Percentiles rank a stretch among this genome's conserved stretches.
Evolutionary conservation across 2,329 filamentous ascomycete species (phyloP).

Genomic region (Septoria linicola): DNA sequence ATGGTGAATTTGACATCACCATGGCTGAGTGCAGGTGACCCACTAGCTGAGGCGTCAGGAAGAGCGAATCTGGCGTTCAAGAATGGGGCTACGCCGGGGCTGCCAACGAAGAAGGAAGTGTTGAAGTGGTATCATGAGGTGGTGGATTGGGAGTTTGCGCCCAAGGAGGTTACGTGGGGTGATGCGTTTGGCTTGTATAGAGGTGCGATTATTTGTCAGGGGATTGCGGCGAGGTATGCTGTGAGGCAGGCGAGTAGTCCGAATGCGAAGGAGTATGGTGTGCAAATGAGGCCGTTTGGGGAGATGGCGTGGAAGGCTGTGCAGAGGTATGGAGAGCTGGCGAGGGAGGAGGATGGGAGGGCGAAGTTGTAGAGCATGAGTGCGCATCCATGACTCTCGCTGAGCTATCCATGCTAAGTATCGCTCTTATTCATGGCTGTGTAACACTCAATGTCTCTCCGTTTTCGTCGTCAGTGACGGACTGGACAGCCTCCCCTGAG

Average conservation of each 20-base stretch:
- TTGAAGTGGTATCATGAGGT: constrained; percentile 66
- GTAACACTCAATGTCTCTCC: no score
- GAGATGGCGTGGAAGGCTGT: constrained; percentile 77
- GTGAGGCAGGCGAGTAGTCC: constrained; percentile 84
- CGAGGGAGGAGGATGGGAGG: constrained; percentile 31
- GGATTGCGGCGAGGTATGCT: constrained; percentile 87
- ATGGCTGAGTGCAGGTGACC: constrained; percentile 43
- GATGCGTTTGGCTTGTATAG: constrained; percentile 63
- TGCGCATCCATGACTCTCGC: background rate
- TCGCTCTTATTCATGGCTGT: no score
- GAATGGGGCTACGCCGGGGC: constrained; percentile 63
- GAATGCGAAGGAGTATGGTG: constrained; percentile 70
- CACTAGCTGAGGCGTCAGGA: constrained; percentile 41
- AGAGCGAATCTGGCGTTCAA: constrained; percentile 56
- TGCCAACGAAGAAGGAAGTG: constrained; percentile 60
- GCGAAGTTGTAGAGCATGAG: constrained; percentile 21
- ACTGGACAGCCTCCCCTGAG: no score
- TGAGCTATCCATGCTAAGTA: no score
- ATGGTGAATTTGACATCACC: constrained; percentile 70
- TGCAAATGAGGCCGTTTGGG: constrained; percentile 68
- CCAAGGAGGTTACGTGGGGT: constrained; percentile 61
- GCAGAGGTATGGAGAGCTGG: constrained; percentile 42
- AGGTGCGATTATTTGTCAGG: constrained; percentile 69
- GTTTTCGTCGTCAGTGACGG: no score
- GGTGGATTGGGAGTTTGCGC: constrained; percentile 67